Percentiles rank a stretch among this genome's conserved stretches.
Conservation (phyloP, 306 rosid species). For the Prunus davidiana region DNA sequence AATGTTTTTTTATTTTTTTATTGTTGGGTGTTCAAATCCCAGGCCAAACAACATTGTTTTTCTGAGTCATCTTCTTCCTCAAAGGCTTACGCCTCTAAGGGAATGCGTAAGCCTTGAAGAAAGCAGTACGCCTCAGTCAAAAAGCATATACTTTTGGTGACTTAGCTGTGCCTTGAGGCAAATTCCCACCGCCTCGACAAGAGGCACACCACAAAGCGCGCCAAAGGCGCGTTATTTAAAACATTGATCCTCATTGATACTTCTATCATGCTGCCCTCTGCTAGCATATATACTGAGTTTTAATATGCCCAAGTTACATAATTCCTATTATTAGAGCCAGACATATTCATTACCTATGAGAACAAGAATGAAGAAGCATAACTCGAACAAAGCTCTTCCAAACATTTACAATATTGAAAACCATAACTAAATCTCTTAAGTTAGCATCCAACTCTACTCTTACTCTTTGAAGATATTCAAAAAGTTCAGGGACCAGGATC, state of each 20-base stretch:
- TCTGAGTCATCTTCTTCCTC: no score
- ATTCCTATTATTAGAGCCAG: constrained; percentile 11
- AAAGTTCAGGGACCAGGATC: background rate
- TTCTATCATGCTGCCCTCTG: constrained; percentile 7
- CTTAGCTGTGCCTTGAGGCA: no score
- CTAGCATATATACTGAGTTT: background rate
- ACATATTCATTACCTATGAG: background rate
- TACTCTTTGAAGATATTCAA: background rate
- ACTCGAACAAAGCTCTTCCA: background rate
- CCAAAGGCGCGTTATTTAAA: no score
- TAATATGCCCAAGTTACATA: background rate
- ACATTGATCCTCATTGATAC: constrained; percentile 5
- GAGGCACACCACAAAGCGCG: no score
- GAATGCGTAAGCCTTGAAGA: no score
- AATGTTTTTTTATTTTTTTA: no score
- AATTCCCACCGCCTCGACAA: no score
- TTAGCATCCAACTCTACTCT: background rate
- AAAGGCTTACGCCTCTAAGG: no score
- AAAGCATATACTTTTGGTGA: no score
- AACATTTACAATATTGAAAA: background rate
- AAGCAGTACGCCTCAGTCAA: no score
- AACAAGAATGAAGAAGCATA: constrained; percentile 7
- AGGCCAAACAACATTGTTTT: no score
- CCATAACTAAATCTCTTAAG: background rate
- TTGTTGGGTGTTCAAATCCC: no score